Conservation (phyloP, 306 rosid genomes). For the Cyamopsis tetragonoloba region DNA sequence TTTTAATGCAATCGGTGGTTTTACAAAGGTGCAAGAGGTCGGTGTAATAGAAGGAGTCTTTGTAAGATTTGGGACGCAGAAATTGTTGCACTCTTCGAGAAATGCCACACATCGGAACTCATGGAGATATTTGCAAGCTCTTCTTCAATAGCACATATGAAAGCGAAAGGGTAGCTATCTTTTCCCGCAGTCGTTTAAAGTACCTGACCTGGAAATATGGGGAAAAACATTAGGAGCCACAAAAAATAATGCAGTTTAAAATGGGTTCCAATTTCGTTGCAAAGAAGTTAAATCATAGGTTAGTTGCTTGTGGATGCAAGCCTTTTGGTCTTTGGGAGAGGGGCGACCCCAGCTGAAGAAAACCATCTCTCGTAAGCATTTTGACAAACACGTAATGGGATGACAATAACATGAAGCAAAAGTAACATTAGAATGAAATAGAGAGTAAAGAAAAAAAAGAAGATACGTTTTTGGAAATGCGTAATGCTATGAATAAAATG, state of each 20-base stretch:
- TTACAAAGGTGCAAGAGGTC: conserved; percentile 41
- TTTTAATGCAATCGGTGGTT: conserved; percentile 30
- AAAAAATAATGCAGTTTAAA: conserved; percentile 5
- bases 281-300: not conserved
- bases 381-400: conserved; percentile 28
- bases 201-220: conserved; percentile 53
- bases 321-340: conserved; percentile 64
- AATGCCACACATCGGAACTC: conserved; percentile 34
- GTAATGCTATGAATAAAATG: too few relatives aligned
- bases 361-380: conserved; percentile 51
- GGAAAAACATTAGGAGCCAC: not conserved
- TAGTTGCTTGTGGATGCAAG: conserved; percentile 63
- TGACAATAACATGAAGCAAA: not conserved
- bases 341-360: conserved; percentile 87
- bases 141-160: not conserved
- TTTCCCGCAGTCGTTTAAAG: too few relatives aligned
- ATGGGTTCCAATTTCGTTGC: not conserved
- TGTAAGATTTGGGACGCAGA: conserved; percentile 17
- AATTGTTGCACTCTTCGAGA: conserved; percentile 27
- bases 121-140: not conserved
- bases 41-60: conserved; percentile 40
- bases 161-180: too few relatives aligned
- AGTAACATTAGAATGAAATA: not conserved
- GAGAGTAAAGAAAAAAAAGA: not conserved
- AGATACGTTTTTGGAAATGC: not conserved